Conservation (phyloP, 1,284 basidiomycete species). For the Cystobasidiaceae sp. region DNA sequence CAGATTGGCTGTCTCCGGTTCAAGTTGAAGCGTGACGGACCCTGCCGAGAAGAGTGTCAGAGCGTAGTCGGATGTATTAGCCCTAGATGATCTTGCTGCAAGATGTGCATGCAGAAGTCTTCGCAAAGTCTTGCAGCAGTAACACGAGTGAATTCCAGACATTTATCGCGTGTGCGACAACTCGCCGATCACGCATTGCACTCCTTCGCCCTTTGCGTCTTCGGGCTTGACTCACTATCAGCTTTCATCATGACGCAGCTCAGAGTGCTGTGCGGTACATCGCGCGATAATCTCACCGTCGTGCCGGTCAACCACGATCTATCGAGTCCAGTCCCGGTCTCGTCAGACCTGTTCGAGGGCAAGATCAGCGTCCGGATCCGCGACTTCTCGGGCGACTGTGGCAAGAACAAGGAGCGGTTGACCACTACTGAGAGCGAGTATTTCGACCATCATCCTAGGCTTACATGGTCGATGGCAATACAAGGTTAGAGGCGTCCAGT, state of each 20-base stretch:
- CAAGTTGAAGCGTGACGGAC: background rate
- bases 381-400: conserved; percentile 20
- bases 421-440: conserved; percentile 21
- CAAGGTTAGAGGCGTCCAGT: conserved; percentile 9
- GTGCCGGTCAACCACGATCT: conserved; percentile 24
- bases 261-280: conserved; percentile 15
- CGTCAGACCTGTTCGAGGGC: conserved; percentile 28
- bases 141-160: too few relatives aligned
- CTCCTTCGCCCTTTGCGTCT: too few relatives aligned
- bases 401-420: conserved; percentile 5
- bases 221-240: too few relatives aligned
- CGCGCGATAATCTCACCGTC: conserved; percentile 10
- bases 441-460: conserved; percentile 18
- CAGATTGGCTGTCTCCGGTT: conserved; percentile 27
- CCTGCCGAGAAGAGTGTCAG: background rate
- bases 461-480: conserved; percentile 31
- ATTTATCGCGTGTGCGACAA: too few relatives aligned
- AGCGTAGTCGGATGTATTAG: background rate
- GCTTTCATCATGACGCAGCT: conserved; percentile 6
- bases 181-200: too few relatives aligned
- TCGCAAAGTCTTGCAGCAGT: too few relatives aligned
- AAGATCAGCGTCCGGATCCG: conserved; percentile 25
- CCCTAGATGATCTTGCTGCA: background rate
- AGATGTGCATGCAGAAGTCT: too few relatives aligned
- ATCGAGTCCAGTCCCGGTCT: conserved; percentile 10